A percentile compares a stretch with the other conserved stretches of the same genome.
phyloP scores from a whole-genome alignment of 208 protist genomes.

The Jaenimonas drosophilae region DNA sequence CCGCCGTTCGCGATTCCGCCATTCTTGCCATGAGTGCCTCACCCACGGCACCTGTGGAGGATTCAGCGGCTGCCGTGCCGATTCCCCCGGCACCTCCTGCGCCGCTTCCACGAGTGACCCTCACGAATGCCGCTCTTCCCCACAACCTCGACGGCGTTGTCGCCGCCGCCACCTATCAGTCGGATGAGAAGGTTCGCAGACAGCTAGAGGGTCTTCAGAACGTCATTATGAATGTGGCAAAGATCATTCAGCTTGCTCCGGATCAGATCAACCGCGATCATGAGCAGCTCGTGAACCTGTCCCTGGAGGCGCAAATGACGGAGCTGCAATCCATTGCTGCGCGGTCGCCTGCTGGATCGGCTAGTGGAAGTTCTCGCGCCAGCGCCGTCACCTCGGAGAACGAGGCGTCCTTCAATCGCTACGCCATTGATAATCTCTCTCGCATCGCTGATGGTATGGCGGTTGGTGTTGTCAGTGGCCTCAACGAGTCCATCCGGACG shows the following conservation, averaged over 20 bases:
- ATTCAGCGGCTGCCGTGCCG: background rate
- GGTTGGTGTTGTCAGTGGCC: conserved; percentile 46
- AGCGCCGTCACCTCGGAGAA: too few relatives aligned
- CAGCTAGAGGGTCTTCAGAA: conserved; percentile 43
- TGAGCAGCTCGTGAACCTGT: conserved; percentile 65
- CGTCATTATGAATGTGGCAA: conserved; percentile 48
- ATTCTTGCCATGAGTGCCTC: too few relatives aligned
- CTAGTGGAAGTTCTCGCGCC: background rate
- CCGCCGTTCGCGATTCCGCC: too few relatives aligned
- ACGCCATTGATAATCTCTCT: conserved; percentile 31
- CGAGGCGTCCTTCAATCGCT: conserved; percentile 55
- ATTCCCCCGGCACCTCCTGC: background rate
- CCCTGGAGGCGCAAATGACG: conserved; percentile 87
- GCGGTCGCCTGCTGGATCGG: too few relatives aligned
- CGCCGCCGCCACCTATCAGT: conserved; percentile 44
- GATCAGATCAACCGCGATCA: conserved; percentile 60
- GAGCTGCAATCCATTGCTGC: conserved; percentile 53
- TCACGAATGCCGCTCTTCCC: conserved; percentile 65
- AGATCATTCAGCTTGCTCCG: conserved; percentile 66
- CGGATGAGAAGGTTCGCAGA: conserved; percentile 48
- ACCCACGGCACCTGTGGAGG: too few relatives aligned
- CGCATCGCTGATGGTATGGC: conserved; percentile 56
- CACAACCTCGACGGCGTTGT: conserved; percentile 58
- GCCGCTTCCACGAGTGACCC: conserved; percentile 14
- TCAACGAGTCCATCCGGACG: conserved; percentile 41